Conservation (phyloP, 2,329 filamentous ascomycete genomes). For the Clarireedia hainanense region DNA sequence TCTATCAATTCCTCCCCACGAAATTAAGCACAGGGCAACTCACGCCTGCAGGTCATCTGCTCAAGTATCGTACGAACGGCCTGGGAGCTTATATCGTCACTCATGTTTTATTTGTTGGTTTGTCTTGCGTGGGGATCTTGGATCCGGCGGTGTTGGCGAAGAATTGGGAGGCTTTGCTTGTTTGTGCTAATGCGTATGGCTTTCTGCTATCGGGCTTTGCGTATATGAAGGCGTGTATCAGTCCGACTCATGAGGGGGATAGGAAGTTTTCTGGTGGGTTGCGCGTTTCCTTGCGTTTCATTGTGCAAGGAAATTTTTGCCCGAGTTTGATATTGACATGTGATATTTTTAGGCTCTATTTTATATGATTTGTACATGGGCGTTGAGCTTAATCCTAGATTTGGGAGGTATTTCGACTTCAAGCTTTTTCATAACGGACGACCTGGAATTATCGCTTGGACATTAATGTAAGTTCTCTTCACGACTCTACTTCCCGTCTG, state of each 20-base stretch:
- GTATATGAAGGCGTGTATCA: slow-evolving; percentile 33
- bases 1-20: slow-evolving; percentile 31
- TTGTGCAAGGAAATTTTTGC: no score
- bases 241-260: slow-evolving; percentile 34
- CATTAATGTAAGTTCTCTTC: slow-evolving; percentile 33
- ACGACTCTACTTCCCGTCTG: not conserved
- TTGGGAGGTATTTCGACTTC: slow-evolving; percentile 37
- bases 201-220: slow-evolving; percentile 29
- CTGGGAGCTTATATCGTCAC: slow-evolving; percentile 34
- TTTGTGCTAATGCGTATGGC: slow-evolving; percentile 33
- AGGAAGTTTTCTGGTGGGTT: slow-evolving; percentile 35
- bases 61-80: slow-evolving; percentile 38
- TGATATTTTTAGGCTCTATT: slow-evolving; percentile 26
- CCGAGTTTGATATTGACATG: slow-evolving; percentile 4
- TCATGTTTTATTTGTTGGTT: slow-evolving; percentile 27
- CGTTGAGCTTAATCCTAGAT: slow-evolving; percentile 38
- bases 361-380: slow-evolving; percentile 40
- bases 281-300: no score
- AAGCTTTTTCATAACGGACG: slow-evolving; percentile 41
- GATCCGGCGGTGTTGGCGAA: slow-evolving; percentile 35
- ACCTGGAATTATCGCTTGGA: slow-evolving; percentile 41
- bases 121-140: slow-evolving; percentile 27
- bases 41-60: slow-evolving; percentile 36
- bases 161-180: slow-evolving; percentile 35
- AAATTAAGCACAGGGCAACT: slow-evolving; percentile 32